Evolutionary conservation across 2,329 filamentous ascomycete genomes (phyloP), one percentile per base, ranked within the genome.

Genomic region (Xylariaceae sp.): DNA sequence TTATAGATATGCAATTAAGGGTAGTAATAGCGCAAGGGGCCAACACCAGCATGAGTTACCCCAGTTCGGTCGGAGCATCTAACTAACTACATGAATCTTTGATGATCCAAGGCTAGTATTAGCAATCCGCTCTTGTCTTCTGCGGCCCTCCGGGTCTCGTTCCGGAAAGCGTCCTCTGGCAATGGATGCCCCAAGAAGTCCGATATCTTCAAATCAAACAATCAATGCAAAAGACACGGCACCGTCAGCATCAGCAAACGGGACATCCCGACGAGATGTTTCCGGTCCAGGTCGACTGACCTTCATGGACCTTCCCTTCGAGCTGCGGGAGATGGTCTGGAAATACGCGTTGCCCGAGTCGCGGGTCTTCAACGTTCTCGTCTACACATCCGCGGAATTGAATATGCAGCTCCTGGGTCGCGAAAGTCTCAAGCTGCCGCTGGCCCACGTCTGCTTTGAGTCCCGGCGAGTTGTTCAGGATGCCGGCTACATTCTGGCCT

Each of bases 261-360:
- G 43, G n/a, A n/a, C 43, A 7, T 23, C 20, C 21, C 2, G 6
- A 7, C 42, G 2, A 10, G 20, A 14, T 4, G 2, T 10, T 37
- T n/a, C 48, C 6, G 10, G 14, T 14, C 37, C 21, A 2, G 20
- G 23, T 19, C 29, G 26, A 5, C 43, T 37, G 29, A 60, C 57
- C 9, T 68, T 70, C 49, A 45, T 48, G 4, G 61, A 65, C 50
- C 58, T 70, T 0, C 68, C 67, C 3, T 47, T 58, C 1, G 67
- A 70, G 44, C 52, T 70, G 16, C 65, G 67, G 7, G 67, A 64
- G 20, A 66, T 68, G 19, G 67, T 70, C 52, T 70, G 68, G 68
- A 40, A 48, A 18, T 53, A 61, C 18, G 67, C 68, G 0, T 63
- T 70, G 1, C 67, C 67, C 0, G 62, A 55, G 7, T 40, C 62